Evolutionary conservation across 352 stramenopile species (phyloP).

Genomic region (Pythium diclinum): DNA sequence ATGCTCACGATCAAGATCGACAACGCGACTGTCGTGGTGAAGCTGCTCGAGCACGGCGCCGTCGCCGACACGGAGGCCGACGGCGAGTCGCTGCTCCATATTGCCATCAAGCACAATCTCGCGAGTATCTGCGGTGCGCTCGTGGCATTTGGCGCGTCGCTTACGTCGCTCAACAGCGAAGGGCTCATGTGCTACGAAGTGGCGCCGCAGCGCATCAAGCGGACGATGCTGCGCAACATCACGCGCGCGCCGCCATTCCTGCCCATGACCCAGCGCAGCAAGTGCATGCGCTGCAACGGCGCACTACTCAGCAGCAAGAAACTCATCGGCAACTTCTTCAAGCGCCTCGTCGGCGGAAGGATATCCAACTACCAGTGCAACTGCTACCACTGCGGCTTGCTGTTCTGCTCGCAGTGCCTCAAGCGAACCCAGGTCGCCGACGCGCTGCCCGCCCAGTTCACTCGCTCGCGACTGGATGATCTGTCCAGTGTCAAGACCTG

Average conservation of each 20-base stretch:
- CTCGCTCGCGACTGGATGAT: conserved; percentile 54
- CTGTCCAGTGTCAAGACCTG: conserved; percentile 57
- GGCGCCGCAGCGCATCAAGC: conserved; percentile 56
- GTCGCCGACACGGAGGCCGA: conserved; percentile 65
- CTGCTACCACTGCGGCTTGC: conserved; percentile 80
- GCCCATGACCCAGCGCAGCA: conserved; percentile 46
- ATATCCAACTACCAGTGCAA: conserved; percentile 57
- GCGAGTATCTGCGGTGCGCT: conserved; percentile 52
- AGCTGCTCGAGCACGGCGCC: conserved; percentile 60
- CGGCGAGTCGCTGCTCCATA: conserved; percentile 56
- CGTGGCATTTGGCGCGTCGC: conserved; percentile 58
- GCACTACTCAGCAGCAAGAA: conserved; percentile 47
- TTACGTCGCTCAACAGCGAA: conserved; percentile 57
- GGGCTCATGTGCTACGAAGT: conserved; percentile 81
- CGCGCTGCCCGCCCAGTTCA: conserved; percentile 42
- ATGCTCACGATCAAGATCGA: conserved; percentile 79
- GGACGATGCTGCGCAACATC: conserved; percentile 71
- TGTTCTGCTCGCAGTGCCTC: conserved; percentile 70
- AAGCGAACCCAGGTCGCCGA: conserved; percentile 43
- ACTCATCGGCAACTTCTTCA: conserved; percentile 54
- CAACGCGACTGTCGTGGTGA: conserved; percentile 56
- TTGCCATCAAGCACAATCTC: conserved; percentile 51
- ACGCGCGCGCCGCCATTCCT: conserved; percentile 44
- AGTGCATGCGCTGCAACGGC: conserved; percentile 75
- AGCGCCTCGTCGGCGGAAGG: conserved; percentile 42